Evolutionary conservation across 2,329 filamentous ascomycete species (phyloP).

Genomic region (Phyllosticta paracitricarpa): DNA sequence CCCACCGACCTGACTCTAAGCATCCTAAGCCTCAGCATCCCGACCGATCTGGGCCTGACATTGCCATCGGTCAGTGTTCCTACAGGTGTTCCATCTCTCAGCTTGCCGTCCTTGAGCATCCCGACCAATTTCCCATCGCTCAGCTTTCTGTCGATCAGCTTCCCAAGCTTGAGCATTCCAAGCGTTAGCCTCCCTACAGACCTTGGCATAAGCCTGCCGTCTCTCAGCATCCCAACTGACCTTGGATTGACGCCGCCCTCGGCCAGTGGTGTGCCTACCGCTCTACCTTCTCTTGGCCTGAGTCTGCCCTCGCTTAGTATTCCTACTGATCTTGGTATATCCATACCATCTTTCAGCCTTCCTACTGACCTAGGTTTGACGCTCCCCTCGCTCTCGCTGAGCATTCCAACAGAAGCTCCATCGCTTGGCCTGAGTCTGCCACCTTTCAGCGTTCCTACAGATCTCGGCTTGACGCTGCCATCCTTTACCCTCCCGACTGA

Average conservation of each 20-base stretch:
- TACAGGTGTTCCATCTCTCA: not conserved
- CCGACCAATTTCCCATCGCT: constrained; percentile 1
- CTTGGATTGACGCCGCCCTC: not conserved
- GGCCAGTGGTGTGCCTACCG: not conserved
- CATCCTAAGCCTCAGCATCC: not conserved
- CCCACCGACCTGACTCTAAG: not conserved
- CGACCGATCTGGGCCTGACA: not conserved
- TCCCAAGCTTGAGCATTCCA: not conserved
- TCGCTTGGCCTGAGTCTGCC: not conserved
- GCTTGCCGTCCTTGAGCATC: not conserved
- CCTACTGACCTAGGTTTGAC: not conserved
- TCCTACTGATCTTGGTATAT: not conserved
- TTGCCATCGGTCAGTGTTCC: not conserved
- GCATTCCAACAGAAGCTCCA: not conserved
- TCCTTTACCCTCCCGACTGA: not conserved
- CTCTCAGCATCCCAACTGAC: not conserved
- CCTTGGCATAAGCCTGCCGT: not conserved
- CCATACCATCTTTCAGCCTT: not conserved
- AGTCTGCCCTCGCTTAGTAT: not conserved
- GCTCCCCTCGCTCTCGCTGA: not conserved
- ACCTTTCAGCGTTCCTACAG: not conserved
- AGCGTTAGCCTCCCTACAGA: not conserved
- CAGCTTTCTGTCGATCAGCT: not conserved
- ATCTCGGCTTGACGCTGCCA: not conserved
- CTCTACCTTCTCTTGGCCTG: not conserved